Conservation (phyloP, 768 basidiomycete genomes). For the Sarcodon sp. region DNA sequence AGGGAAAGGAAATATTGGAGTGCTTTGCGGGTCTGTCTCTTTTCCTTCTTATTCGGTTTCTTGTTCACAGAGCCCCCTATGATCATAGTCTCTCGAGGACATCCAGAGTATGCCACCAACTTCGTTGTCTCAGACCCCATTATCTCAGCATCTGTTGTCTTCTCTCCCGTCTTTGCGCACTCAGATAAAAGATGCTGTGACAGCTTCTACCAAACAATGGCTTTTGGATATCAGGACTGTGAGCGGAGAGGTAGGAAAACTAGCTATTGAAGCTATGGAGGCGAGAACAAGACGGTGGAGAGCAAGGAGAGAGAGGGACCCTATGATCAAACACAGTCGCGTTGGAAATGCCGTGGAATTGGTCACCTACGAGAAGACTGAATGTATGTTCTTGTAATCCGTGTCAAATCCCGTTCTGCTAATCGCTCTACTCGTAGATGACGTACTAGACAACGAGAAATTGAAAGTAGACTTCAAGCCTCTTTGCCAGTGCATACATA, state of each 20-base stretch:
- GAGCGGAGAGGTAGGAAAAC: slow-evolving; percentile 71
- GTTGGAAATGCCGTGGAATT: slow-evolving; percentile 90
- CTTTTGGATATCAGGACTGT: slow-evolving; percentile 87
- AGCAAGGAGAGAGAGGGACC: slow-evolving; percentile 72
- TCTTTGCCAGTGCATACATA: slow-evolving; percentile 93
- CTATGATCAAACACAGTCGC: slow-evolving; percentile 57
- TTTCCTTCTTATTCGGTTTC: slow-evolving; percentile 7
- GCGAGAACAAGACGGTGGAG: slow-evolving; percentile 73
- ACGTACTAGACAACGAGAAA: slow-evolving; percentile 85
- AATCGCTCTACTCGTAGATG: slow-evolving; percentile 33
- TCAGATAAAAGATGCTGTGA: slow-evolving; percentile 89
- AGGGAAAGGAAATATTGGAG: slow-evolving; percentile 93
- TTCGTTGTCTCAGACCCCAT: slow-evolving; percentile 82
- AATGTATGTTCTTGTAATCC: slow-evolving; percentile 47
- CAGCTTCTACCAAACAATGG: slow-evolving; percentile 95
- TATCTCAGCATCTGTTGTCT: slow-evolving; percentile 84
- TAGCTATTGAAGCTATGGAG: slow-evolving; percentile 89
- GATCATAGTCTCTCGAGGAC: slow-evolving; percentile 80
- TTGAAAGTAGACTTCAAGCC: slow-evolving; percentile 90
- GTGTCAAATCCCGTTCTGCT: background rate
- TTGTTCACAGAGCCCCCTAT: slow-evolving; percentile 11
- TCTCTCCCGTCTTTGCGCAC: slow-evolving; percentile 83
- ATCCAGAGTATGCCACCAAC: slow-evolving; percentile 84
- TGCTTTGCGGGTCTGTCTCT: slow-evolving; percentile 70
- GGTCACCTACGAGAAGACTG: slow-evolving; percentile 86